Conservation (phyloP, 129 eudicot species). For the Flaveria bidentis region DNA sequence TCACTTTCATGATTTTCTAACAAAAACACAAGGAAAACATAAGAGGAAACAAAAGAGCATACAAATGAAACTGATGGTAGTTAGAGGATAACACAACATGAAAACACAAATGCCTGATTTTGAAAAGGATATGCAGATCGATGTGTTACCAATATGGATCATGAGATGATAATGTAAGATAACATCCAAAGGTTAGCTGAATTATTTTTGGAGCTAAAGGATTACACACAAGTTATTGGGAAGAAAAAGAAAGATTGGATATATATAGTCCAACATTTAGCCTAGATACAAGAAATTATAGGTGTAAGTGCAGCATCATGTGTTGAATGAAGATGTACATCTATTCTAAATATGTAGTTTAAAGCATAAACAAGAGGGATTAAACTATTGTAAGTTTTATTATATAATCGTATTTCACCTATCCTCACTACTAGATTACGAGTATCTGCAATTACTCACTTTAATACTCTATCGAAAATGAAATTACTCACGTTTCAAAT, state of each 20-base stretch:
- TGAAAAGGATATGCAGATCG: neutral
- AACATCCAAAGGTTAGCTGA: neutral
- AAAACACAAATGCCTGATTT: neutral
- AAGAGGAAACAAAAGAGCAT: neutral
- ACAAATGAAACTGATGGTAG: neutral
- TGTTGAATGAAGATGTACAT: neutral
- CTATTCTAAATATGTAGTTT: neutral
- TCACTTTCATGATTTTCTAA: too few species aligned
- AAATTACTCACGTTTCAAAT: too few species aligned
- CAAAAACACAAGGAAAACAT: too few species aligned
- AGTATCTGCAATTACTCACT: too few species aligned
- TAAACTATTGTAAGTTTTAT: neutral
- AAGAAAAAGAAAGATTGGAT: conserved; percentile 10
- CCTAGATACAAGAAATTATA: conserved; percentile 3
- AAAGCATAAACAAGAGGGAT: neutral
- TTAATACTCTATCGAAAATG: too few species aligned
- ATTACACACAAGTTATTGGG: neutral
- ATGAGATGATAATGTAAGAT: neutral
- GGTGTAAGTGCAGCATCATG: neutral
- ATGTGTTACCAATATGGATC: neutral
- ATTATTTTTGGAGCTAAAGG: neutral
- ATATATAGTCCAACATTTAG: conserved; percentile 7
- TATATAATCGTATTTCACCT: neutral
- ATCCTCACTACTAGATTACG: neutral
- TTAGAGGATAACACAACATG: neutral